Conservation (phyloP, 495 filamentous ascomycete species). For the Sordaria brevicollis region DNA sequence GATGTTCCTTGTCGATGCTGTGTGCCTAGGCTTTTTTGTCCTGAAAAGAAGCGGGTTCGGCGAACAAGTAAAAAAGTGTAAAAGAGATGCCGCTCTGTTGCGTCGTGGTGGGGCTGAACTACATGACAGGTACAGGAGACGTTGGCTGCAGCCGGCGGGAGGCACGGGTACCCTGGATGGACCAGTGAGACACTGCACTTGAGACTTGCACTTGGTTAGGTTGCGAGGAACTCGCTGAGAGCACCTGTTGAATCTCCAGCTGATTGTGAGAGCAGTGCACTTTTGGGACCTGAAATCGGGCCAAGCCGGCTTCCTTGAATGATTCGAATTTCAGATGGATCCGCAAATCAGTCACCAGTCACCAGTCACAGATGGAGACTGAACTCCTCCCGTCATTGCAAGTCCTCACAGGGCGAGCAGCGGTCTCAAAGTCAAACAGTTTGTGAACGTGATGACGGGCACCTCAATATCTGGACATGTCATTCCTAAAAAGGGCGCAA, state of each 20-base stretch:
- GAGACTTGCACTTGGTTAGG: too few relatives aligned
- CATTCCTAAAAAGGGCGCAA: neutral
- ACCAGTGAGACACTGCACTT: neutral
- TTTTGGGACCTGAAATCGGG: neutral
- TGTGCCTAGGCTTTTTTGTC: neutral
- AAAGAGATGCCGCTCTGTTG: neutral
- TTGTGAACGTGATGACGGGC: neutral
- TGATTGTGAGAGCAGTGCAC: too few relatives aligned
- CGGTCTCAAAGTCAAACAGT: neutral
- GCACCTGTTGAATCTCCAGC: neutral
- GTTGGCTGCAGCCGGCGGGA: slow-evolving; percentile 12
- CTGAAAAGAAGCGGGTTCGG: neutral
- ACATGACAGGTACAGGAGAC: slow-evolving; percentile 12
- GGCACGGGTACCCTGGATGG: slow-evolving; percentile 6
- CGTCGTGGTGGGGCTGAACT: slow-evolving; percentile 15
- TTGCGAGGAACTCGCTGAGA: neutral
- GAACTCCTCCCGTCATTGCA: too few relatives aligned
- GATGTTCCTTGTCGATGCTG: neutral
- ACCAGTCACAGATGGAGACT: neutral
- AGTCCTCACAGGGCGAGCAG: neutral
- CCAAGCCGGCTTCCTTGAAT: neutral
- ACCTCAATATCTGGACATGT: neutral
- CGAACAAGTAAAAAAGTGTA: neutral
- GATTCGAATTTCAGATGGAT: neutral
- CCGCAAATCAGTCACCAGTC: too few relatives aligned